Conservation (phyloP, 768 basidiomycete genomes). For the Tulasnella sp. region DNA sequence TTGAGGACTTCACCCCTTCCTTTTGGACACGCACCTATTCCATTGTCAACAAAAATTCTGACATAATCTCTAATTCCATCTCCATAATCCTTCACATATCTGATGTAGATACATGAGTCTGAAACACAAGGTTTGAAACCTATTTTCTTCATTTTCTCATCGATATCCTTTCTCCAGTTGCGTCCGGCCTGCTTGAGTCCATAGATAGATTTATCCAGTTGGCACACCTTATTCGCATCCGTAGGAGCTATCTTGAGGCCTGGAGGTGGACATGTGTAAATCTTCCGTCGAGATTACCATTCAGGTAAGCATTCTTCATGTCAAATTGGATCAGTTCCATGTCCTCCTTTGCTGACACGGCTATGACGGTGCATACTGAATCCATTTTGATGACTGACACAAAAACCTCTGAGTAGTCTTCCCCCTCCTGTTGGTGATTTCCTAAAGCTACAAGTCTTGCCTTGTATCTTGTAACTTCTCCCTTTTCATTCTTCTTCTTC, state of each 20-base stretch:
- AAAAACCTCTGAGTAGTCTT: conserved; percentile 33
- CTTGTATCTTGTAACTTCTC: conserved; percentile 23
- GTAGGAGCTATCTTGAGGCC: conserved; percentile 7
- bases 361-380: background rate
- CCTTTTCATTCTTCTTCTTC: conserved; percentile 22
- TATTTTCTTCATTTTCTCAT: background rate
- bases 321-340: conserved; percentile 24
- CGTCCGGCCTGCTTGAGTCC: conserved; percentile 23
- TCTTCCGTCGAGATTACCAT: conserved; percentile 18
- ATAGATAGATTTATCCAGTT: conserved; percentile 20
- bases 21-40: background rate
- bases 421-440: conserved; percentile 19
- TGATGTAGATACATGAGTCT: conserved; percentile 21
- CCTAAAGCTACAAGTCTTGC: conserved; percentile 24
- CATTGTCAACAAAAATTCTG: conserved; percentile 21
- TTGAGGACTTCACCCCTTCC: background rate
- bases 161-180: conserved; percentile 16
- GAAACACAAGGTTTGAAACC: conserved; percentile 10
- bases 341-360: background rate
- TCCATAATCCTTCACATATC: conserved; percentile 17
- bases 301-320: conserved; percentile 19
- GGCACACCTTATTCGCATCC: background rate
- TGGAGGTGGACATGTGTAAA: conserved; percentile 4
- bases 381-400: conserved; percentile 21
- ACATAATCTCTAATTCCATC: too few species aligned